These are phyloP conservation scores for Mycena sanguinolenta DNA, from an alignment of 768 basidiomycete species.

Conservation along the genomic window DNA sequence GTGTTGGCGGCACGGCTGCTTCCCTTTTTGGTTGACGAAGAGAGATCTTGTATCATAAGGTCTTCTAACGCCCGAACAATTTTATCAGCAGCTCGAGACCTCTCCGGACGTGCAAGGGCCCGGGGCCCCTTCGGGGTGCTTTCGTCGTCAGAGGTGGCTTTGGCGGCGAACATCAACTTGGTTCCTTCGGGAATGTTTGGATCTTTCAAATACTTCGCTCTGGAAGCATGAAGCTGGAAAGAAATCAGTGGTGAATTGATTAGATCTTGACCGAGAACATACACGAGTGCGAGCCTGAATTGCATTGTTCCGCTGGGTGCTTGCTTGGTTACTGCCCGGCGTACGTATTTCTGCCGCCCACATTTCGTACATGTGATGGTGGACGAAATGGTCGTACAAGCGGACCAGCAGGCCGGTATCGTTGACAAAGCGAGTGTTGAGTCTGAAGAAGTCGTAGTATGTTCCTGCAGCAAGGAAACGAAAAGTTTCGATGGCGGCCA, in stretches of 20 bases:
- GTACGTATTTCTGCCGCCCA: slow-evolving; percentile 19
- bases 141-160: slow-evolving; percentile 32
- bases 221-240: background rate
- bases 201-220: slow-evolving; percentile 1
- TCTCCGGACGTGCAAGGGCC: slow-evolving; percentile 23
- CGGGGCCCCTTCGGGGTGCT: background rate
- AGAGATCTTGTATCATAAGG: slow-evolving; percentile 4
- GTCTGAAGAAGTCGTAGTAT: slow-evolving; percentile 27
- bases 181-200: background rate
- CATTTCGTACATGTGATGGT: slow-evolving; percentile 16
- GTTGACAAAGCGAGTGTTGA: slow-evolving; percentile 7
- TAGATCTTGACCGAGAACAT: background rate
- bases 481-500: slow-evolving; percentile 28
- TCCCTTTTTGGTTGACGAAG: no score
- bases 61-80: slow-evolving; percentile 11
- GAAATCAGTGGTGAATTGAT: slow-evolving; percentile 9
- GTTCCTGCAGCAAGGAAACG: background rate
- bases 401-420: slow-evolving; percentile 7
- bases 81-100: slow-evolving; percentile 14
- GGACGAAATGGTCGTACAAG: slow-evolving; percentile 29
- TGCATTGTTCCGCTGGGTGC: background rate
- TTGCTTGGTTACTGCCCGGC: slow-evolving; percentile 5
- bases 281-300: slow-evolving; percentile 15
- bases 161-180: background rate
- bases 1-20: background rate